Percentiles rank a stretch among this genome's conserved stretches.
These are phyloP conservation scores for Goffeauzyma gilvescens DNA, from an alignment of 768 basidiomycete genomes.

Conservation along the genomic window DNA sequence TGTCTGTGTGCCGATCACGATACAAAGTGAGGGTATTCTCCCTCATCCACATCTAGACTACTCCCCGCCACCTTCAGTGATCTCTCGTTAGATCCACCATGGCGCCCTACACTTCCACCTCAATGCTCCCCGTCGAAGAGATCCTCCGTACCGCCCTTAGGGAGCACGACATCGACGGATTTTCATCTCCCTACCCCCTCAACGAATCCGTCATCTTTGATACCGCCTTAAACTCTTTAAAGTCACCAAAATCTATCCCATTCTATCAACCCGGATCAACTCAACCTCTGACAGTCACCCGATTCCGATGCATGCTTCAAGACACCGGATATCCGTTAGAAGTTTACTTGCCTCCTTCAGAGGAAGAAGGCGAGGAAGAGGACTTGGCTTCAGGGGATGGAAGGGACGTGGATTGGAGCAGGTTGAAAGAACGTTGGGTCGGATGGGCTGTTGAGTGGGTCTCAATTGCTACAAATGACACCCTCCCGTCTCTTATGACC, in stretches of 20 bases:
- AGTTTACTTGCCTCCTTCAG: conserved; percentile 21
- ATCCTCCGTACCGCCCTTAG: conserved; percentile 5
- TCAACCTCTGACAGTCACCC: conserved; percentile 16
- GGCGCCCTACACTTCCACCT: too few species aligned
- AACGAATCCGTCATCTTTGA: neutral
- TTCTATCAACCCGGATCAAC: neutral
- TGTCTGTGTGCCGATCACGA: too few species aligned
- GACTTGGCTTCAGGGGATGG: neutral
- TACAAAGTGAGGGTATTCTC: too few species aligned
- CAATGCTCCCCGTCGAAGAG: conserved; percentile 5
- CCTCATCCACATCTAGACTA: too few species aligned
- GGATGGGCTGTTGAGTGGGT: conserved; percentile 31
- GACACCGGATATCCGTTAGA: conserved; percentile 31
- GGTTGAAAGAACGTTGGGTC: conserved; percentile 27
- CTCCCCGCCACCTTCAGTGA: too few species aligned
- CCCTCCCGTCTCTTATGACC: too few species aligned
- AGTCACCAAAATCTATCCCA: neutral
- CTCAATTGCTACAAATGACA: too few species aligned
- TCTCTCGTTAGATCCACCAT: too few species aligned
- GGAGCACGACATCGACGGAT: conserved; percentile 2
- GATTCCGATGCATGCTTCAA: conserved; percentile 28
- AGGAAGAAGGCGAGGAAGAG: neutral
- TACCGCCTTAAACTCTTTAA: neutral
- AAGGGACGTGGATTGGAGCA: conserved; percentile 15
- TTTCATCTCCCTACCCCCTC: neutral